A percentile compares a stretch with the other conserved stretches of the same genome.
Evolutionary conservation across 1,284 basidiomycete species (phyloP).

Genomic region (Puccinia horiana): DNA sequence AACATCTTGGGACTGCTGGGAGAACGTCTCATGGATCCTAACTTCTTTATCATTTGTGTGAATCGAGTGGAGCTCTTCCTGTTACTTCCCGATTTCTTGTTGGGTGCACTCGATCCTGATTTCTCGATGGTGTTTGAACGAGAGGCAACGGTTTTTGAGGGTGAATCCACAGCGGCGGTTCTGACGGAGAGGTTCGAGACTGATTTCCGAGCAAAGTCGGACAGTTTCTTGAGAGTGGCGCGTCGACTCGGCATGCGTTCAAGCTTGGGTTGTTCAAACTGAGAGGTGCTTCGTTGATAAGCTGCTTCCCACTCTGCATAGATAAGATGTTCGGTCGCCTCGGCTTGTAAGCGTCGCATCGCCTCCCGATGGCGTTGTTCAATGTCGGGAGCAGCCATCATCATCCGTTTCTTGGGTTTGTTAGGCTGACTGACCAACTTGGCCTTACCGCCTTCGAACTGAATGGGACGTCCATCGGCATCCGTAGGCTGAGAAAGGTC

Average conservation of each 20-base stretch:
- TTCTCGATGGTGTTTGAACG: neutral
- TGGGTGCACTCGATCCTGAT: neutral
- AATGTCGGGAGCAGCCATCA: slow-evolving; percentile 10
- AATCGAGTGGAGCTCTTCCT: slow-evolving; percentile 1
- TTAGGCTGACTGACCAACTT: neutral
- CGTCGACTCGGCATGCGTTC: neutral
- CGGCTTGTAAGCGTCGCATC: slow-evolving; percentile 40
- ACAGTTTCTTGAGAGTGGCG: slow-evolving; percentile 9
- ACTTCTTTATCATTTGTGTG: slow-evolving; percentile 5
- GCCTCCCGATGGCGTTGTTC: slow-evolving; percentile 39
- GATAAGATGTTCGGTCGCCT: slow-evolving; percentile 34
- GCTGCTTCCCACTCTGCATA: slow-evolving; percentile 24
- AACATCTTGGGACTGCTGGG: neutral
- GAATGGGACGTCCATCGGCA: slow-evolving; percentile 36
- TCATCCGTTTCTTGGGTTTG: slow-evolving; percentile 9
- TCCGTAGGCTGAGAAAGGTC: slow-evolving; percentile 44
- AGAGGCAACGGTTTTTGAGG: slow-evolving; percentile 7
- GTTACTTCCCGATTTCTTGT: neutral
- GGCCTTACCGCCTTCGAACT: slow-evolving; percentile 10
- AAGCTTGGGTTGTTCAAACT: neutral
- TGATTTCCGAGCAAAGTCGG: slow-evolving; percentile 25
- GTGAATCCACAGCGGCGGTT: neutral
- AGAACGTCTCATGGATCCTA: neutral
- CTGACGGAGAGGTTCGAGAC: slow-evolving; percentile 5
- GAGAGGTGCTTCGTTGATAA: slow-evolving; percentile 13